A percentile compares a stretch with the other conserved stretches of the same genome.
Conservation (phyloP, 2,329 filamentous ascomycete species). For the Didymosphaeria variabile region DNA sequence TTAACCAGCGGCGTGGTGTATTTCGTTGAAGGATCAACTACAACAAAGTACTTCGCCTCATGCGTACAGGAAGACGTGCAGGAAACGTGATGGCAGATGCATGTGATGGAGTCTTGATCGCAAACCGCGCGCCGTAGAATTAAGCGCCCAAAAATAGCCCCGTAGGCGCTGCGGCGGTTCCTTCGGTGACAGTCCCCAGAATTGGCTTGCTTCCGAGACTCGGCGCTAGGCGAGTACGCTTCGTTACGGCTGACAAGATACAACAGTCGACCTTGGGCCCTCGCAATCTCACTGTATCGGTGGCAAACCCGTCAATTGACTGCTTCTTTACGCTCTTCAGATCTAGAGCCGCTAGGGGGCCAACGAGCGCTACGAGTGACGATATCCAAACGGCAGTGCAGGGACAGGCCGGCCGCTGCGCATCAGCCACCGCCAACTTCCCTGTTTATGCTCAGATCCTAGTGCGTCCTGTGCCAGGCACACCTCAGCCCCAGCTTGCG, state of each 20-base stretch:
- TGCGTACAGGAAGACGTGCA: background rate
- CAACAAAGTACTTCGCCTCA: background rate
- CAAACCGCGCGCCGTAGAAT: slow-evolving; percentile 1
- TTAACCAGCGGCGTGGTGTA: background rate
- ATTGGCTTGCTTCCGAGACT: background rate
- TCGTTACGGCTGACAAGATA: slow-evolving; percentile 8
- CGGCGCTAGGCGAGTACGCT: background rate
- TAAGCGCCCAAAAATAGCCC: slow-evolving; percentile 12
- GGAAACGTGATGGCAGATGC: background rate
- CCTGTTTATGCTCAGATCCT: slow-evolving; percentile 15
- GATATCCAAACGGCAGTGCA: background rate
- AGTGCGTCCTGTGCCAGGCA: slow-evolving; percentile 13
- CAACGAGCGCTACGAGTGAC: background rate
- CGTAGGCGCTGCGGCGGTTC: background rate
- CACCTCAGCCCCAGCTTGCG: slow-evolving; percentile 19
- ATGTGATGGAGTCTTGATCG: background rate
- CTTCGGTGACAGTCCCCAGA: background rate
- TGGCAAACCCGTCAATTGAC: background rate
- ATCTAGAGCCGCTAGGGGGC: background rate
- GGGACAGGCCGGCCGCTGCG: background rate
- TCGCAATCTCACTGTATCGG: background rate
- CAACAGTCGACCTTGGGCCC: background rate
- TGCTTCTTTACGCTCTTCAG: background rate
- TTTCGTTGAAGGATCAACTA: background rate
- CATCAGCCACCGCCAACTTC: slow-evolving; percentile 11